Base-by-base conservation (phyloP, 2,329 filamentous ascomycete genomes). In the Fusarium nelsonii region DNA sequence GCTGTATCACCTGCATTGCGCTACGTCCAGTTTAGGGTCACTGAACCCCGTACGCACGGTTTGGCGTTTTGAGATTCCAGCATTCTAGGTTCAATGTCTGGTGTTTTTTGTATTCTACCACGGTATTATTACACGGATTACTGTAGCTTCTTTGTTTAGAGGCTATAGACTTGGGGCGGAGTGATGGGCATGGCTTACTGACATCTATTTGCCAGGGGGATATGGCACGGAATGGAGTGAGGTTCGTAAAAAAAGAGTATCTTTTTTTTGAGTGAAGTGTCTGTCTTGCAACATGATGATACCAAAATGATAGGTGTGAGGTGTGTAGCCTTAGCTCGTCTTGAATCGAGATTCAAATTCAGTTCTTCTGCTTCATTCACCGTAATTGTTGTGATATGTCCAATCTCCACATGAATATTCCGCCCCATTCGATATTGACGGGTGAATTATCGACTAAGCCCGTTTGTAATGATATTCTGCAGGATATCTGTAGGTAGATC, bases 191-290 rank as follows among this genome's bases (percentile, higher is more conserved):
- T 45, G 43, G 61, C 45, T 57, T 64, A 45, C 53, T 66, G 55
- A 58, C 52, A 67, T 56, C 26, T 33, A 62, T 46, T 18, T 65
- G 54, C 48, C 57, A 55, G 56, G 43, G 33, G 33, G 28, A 26
- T 49, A 18, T 7, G 23, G 12, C 9, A 46, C 3, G 53, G 60
- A 54, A 63, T 49, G 71, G 71, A 65, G 71, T 73, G 63, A 71
- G 62, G 68, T 65, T 69, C 53, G 59, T 66, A 68, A 73, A 73
- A 73, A 30, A 73, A 68, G 59, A 73, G 54, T 53, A 56, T 56
- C 48, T 51, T 53, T 44, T 56, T 58, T 44, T 61, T 53, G 40
- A 70, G 62, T 70, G 62, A 69, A 58, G 55, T 55, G 36, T 44
- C 49, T 28, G 36, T 28, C 26, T n/a, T 30, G 26, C 48, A 59